Evolutionary conservation across 768 basidiomycete species (phyloP).

Genomic region (Obba rivulosa): DNA sequence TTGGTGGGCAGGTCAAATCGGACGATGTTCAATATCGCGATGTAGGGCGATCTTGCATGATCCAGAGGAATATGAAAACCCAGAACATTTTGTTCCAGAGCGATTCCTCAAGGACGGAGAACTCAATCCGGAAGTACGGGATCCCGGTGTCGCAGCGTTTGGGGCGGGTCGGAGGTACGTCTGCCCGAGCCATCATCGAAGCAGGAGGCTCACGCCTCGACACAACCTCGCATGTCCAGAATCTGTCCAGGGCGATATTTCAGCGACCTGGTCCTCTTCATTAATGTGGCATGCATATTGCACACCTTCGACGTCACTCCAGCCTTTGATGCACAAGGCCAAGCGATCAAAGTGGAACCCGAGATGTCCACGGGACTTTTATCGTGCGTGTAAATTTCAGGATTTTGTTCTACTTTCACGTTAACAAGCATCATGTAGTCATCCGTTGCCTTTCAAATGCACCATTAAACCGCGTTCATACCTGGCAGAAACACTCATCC

Average conservation of each 20-base stretch:
- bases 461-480: too few species aligned
- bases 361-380: constrained; percentile 18
- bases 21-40: background rate
- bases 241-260: constrained; percentile 25
- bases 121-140: constrained; percentile 10
- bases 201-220: too few species aligned
- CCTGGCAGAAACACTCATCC: too few species aligned
- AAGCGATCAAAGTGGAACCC: constrained; percentile 17
- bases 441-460: too few species aligned
- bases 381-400: constrained; percentile 17
- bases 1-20: background rate
- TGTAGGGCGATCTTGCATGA: constrained; percentile 41
- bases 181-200: too few species aligned
- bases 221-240: constrained; percentile 7
- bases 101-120: constrained; percentile 19
- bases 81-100: constrained; percentile 21
- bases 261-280: constrained; percentile 19
- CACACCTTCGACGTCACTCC: constrained; percentile 20
- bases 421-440: too few species aligned
- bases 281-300: constrained; percentile 21
- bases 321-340: constrained; percentile 20
- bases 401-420: too few species aligned
- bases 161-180: constrained; percentile 15
- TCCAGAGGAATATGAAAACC: constrained; percentile 28
- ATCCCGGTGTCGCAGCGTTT: constrained; percentile 14